These are phyloP conservation scores for Limnanthes douglasii DNA, from an alignment of 345 rosid species.

Conservation along the genomic window DNA sequence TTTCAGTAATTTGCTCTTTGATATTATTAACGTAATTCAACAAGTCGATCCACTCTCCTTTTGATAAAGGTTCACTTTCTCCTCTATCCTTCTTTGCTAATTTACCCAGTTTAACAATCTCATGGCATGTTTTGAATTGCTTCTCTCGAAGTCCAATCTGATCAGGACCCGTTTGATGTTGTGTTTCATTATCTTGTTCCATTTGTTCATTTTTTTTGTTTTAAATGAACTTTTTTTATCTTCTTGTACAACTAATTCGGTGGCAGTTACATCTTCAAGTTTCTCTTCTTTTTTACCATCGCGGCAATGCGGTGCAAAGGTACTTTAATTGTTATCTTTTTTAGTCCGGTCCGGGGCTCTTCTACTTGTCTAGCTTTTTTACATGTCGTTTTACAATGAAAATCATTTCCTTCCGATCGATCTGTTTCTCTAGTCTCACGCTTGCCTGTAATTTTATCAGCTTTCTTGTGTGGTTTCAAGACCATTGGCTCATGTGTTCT, in stretches of 20 bases:
- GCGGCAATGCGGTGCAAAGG: background rate
- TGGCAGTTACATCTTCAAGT: conserved; percentile 1
- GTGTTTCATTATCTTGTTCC: background rate
- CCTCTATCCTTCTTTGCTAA: background rate
- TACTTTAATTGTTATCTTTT: background rate
- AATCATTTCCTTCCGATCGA: background rate
- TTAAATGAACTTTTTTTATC: background rate
- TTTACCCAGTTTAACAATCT: conserved; percentile 5
- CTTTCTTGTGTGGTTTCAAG: background rate
- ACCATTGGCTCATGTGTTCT: too few relatives aligned
- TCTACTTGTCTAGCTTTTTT: too few relatives aligned
- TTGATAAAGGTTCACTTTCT: background rate
- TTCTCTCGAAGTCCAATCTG: background rate
- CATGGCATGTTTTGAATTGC: conserved; percentile 1
- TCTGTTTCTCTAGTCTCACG: background rate
- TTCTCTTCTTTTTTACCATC: background rate
- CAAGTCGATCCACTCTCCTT: conserved; percentile 10
- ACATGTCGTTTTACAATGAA: too few relatives aligned
- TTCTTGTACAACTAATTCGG: background rate
- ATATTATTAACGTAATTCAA: conserved; percentile 3
- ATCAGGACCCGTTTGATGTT: background rate
- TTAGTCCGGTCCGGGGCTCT: background rate
- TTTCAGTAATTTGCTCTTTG: conserved; percentile 1
- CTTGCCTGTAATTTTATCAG: background rate
- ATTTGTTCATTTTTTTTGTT: background rate